Base-by-base conservation (phyloP, 2,329 filamentous ascomycete genomes). In the Ophiognomonia clavigignenti-juglandacearum region DNA sequence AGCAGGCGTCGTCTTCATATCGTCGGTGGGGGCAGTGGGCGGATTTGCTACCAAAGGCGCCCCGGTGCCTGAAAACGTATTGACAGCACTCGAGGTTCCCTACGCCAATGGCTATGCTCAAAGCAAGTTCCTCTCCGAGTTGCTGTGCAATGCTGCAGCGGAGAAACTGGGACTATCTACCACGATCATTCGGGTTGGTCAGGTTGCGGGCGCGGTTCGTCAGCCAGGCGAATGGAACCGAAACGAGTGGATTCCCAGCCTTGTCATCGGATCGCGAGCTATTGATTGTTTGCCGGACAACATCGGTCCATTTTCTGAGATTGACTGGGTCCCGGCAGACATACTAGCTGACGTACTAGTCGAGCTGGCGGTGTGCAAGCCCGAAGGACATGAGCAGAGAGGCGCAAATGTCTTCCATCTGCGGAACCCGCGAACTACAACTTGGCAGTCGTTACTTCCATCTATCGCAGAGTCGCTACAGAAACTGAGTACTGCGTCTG, bases 11-110 rank as follows among this genome's bases (percentile, higher is more conserved):
- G 64, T 72, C 52, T 77, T 77, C 54, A 71, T 73, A 53, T 77
- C 73, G 2, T 76, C 73, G 0, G 67, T 73, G 9, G 74, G 71
- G 32, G 63, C 70, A 0, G 70, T 70, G 6, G 64, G 66, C 68
- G 47, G 53, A 26, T 1, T n/a, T 11, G 4, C n/a, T 10, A 6
- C 20, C 6, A 20, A 23, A 4, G 13, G 8, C 6, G 20, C 11
- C 7, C 8, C 20, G 5, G 20, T 13, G 4, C 57, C 57, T 1
- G 50, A 42, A 16, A 20, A 41, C 13, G 18, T 69, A 6, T 29
- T 43, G 0, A 52, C 60, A 8, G 58, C 64, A 5, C 32, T 51
- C 4, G 53, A 61, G 40, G 61, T 59, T 55, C 9, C 40, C 47
- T 0, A 62, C 55, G 26, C 14, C 9, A 42, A 31, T 3, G 63